Evolutionary conservation across 2,329 filamentous ascomycete genomes (phyloP).

Genomic region (Colletotrichum spaethianum): DNA sequence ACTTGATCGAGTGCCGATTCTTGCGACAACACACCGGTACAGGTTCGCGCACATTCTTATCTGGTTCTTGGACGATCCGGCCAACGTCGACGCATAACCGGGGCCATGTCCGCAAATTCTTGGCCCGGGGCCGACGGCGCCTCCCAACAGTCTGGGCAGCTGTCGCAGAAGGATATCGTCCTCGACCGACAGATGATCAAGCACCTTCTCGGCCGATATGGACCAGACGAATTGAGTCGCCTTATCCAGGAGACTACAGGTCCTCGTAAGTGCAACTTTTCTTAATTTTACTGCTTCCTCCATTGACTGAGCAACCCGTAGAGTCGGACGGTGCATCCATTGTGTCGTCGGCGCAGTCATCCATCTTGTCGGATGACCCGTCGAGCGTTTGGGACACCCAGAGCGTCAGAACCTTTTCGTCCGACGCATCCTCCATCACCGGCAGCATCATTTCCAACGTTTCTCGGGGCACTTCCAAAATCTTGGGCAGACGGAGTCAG

Average conservation of each 20-base stretch:
- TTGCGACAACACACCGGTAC: background rate
- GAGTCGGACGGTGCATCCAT: constrained; percentile 51
- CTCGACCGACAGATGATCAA: constrained; percentile 54
- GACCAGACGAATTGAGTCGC: constrained; percentile 50
- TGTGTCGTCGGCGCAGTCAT: constrained; percentile 53
- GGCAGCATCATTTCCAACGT: constrained; percentile 58
- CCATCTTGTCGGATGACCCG: constrained; percentile 53
- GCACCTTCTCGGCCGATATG: constrained; percentile 52
- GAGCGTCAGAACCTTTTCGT: constrained; percentile 56
- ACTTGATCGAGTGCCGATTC: background rate
- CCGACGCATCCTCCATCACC: constrained; percentile 56
- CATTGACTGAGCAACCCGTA: constrained; percentile 18
- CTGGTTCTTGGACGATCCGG: constrained; percentile 4
- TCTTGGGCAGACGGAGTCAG: constrained; percentile 48
- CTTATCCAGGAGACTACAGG: constrained; percentile 51
- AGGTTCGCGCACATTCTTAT: background rate
- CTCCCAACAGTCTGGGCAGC: constrained; percentile 43
- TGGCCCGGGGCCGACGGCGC: constrained; percentile 51
- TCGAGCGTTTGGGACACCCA: constrained; percentile 54
- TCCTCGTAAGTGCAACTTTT: constrained; percentile 47
- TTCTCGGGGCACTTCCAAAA: constrained; percentile 54
- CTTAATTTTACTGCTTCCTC: background rate
- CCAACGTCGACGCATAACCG: constrained; percentile 3
- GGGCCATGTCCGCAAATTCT: constrained; percentile 46
- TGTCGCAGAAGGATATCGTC: constrained; percentile 40